A percentile compares a stretch with the other conserved stretches of the same genome.
Conservation (phyloP, 2,329 filamentous ascomycete species). For the Aspergillus ochraceus region DNA sequence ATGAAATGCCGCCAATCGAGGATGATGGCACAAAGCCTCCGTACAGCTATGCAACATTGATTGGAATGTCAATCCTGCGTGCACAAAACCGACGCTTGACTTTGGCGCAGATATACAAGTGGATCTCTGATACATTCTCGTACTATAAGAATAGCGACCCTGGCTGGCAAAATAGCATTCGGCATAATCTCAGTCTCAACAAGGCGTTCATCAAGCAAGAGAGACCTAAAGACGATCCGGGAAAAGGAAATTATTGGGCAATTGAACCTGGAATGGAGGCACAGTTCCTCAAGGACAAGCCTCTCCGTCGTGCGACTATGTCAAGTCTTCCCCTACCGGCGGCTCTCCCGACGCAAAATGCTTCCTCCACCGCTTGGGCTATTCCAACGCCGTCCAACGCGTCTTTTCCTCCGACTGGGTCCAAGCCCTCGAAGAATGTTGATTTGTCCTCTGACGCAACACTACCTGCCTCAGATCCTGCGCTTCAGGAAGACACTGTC, state of each 20-base stretch:
- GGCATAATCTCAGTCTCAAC: conserved; percentile 94
- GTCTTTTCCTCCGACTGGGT: conserved; percentile 17
- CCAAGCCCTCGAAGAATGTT: conserved; percentile 29
- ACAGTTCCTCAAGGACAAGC: conserved; percentile 87
- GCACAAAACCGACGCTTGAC: conserved; percentile 82
- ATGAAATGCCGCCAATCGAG: conserved; percentile 76
- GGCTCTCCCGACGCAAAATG: conserved; percentile 27
- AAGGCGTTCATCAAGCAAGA: conserved; percentile 97
- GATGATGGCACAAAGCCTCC: conserved; percentile 88
- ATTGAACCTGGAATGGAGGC: conserved; percentile 88
- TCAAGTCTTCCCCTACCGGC: conserved; percentile 44
- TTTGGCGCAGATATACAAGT: conserved; percentile 95
- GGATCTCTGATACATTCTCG: conserved; percentile 93
- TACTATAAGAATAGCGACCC: conserved; percentile 84
- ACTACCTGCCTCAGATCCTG: conserved; percentile 68
- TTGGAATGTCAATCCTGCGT: conserved; percentile 93
- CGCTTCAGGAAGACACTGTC: conserved; percentile 54
- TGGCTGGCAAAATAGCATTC: conserved; percentile 98
- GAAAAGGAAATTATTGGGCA: conserved; percentile 96
- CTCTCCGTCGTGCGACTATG: conserved; percentile 49
- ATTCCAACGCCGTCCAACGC: conserved; percentile 26
- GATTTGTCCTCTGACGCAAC: conserved; percentile 78
- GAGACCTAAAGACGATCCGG: conserved; percentile 92
- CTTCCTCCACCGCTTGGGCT: conserved; percentile 33
- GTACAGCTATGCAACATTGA: conserved; percentile 91